These are phyloP conservation scores for Metarhizium humberi DNA, from an alignment of 2,329 filamentous ascomycete genomes.

Conservation along the genomic window DNA sequence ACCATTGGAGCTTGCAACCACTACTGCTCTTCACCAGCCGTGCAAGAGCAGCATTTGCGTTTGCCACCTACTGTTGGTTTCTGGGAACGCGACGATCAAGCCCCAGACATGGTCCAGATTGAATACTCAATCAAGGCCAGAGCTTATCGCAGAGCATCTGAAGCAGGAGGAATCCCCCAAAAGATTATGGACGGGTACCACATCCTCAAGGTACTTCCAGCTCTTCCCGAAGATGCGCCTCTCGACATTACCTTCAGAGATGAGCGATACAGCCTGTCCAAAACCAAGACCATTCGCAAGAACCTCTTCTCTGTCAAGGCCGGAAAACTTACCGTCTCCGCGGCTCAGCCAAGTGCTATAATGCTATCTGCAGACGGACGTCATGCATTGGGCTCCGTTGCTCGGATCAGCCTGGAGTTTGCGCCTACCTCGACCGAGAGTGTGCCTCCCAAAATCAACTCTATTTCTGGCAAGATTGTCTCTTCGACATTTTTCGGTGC, in stretches of 20 bases:
- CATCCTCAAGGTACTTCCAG: conserved; percentile 43
- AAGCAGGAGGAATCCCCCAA: conserved; percentile 3
- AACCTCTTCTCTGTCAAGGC: conserved; percentile 42
- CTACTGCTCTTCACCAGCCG: conserved; percentile 29
- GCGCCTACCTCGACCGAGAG: conserved; percentile 32
- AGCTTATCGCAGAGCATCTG: conserved; percentile 17
- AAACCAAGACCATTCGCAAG: conserved; percentile 43
- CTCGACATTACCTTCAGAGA: conserved; percentile 39
- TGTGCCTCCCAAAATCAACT: conserved; percentile 37
- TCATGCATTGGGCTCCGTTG: conserved; percentile 29
- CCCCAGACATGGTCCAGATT: conserved; percentile 44
- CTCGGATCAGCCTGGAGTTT: conserved; percentile 38
- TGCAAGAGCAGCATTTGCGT: conserved; percentile 42
- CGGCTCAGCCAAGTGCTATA: conserved; percentile 36
- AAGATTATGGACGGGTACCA: conserved; percentile 32
- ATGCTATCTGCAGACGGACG: conserved; percentile 42
- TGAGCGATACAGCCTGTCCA: conserved; percentile 38
- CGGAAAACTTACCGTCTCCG: conserved; percentile 37
- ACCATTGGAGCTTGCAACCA: conserved; percentile 49
- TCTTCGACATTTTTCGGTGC: conserved; percentile 44
- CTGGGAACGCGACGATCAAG: conserved; percentile 46
- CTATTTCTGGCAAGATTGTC: conserved; percentile 39
- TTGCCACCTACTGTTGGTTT: conserved; percentile 42
- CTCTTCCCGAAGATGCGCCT: conserved; percentile 39
- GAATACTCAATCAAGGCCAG: conserved; percentile 44